These are phyloP conservation scores for Neonectria magnoliae DNA, from an alignment of 2,329 filamentous ascomycete genomes.

Conservation along the genomic window DNA sequence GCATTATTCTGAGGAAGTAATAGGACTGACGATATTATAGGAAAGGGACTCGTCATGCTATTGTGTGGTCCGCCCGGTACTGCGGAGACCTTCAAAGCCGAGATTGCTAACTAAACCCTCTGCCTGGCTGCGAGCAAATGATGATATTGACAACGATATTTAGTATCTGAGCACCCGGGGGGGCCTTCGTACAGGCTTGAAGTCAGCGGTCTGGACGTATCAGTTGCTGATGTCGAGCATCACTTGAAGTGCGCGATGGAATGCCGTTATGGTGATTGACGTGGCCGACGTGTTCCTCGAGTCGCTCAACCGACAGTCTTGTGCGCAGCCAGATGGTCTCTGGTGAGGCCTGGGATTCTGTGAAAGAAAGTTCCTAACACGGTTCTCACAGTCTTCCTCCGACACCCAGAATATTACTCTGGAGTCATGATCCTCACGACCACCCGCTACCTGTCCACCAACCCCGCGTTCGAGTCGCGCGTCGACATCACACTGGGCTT, in stretches of 20 bases:
- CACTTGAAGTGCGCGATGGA: conserved; percentile 39
- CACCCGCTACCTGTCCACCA: too few relatives aligned
- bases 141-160: not conserved
- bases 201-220: conserved; percentile 13
- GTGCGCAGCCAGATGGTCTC: conserved; percentile 37
- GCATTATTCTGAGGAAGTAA: rapidly evolving
- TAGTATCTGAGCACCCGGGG: conserved; percentile 29
- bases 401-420: conserved; percentile 48
- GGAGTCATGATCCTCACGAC: too few relatives aligned
- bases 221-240: not conserved
- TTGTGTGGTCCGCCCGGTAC: conserved; percentile 48
- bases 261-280: conserved; percentile 50
- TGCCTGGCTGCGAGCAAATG: not conserved
- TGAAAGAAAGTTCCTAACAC: not conserved
- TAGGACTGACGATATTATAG: conserved; percentile 3
- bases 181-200: conserved; percentile 24
- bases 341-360: conserved; percentile 27
- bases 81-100: conserved; percentile 53
- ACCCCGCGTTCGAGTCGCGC: too few relatives aligned
- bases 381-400: conserved; percentile 31
- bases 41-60: conserved; percentile 46
- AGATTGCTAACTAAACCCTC: conserved; percentile 29
- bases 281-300: conserved; percentile 52
- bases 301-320: conserved; percentile 36
- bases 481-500: too few relatives aligned